Percentiles rank a stretch among this genome's conserved stretches.
These are phyloP conservation scores for Porphyrellus cyaneotinctus DNA, from an alignment of 768 basidiomycete species.

Conservation along the genomic window DNA sequence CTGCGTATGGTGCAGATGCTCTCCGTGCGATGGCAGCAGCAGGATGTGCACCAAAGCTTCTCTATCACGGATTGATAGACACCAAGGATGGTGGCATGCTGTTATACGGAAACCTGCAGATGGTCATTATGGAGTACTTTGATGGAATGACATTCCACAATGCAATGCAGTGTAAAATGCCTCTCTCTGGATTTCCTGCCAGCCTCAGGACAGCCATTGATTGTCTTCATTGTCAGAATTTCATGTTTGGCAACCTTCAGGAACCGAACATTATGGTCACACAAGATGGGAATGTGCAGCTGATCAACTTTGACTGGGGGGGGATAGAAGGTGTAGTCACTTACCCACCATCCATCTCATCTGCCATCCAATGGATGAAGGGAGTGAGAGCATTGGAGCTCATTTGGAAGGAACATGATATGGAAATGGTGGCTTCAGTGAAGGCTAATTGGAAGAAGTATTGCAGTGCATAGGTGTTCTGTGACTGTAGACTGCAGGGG, in stretches of 20 bases:
- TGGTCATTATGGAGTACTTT: slow-evolving; percentile 42
- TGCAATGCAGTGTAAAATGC: neutral
- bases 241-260: slow-evolving; percentile 39
- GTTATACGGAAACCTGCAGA: slow-evolving; percentile 19
- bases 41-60: slow-evolving; percentile 28
- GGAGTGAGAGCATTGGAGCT: neutral
- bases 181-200: slow-evolving; percentile 16
- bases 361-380: neutral
- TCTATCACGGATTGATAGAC: slow-evolving; percentile 30
- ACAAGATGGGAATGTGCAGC: neutral
- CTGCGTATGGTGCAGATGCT: slow-evolving; percentile 29
- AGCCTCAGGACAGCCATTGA: too few relatives aligned
- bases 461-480: too few relatives aligned
- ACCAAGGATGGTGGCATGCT: slow-evolving; percentile 2
- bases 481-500: too few relatives aligned
- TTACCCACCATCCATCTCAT: neutral
- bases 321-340: slow-evolving; percentile 1
- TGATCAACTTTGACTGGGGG: slow-evolving; percentile 10
- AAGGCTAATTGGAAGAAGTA: too few relatives aligned
- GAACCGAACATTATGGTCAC: slow-evolving; percentile 32
- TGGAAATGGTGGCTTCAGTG: slow-evolving; percentile 28
- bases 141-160: slow-evolving; percentile 7
- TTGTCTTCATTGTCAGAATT: slow-evolving; percentile 29
- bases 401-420: slow-evolving; percentile 4
- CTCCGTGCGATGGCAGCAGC: slow-evolving; percentile 31